phyloP scores from a whole-genome alignment of 768 basidiomycete genomes.

The Termitomyces sp. region DNA sequence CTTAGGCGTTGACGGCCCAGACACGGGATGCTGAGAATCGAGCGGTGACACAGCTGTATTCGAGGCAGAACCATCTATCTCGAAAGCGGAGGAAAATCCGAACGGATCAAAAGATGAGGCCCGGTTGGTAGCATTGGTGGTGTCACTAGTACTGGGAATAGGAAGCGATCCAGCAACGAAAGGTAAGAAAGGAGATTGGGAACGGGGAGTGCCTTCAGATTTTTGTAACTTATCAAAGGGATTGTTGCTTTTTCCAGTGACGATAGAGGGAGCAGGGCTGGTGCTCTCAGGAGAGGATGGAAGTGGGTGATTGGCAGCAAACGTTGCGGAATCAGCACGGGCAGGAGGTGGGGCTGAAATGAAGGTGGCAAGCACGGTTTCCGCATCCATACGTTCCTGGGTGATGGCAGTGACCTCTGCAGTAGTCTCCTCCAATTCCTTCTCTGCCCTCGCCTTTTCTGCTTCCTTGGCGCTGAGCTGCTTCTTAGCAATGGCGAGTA shows the following conservation, averaged over 20 bases:
- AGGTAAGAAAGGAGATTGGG: constrained; percentile 60
- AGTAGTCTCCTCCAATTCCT: constrained; percentile 68
- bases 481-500: constrained; percentile 92
- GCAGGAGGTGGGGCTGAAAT: constrained; percentile 18
- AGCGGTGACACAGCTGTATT: background rate
- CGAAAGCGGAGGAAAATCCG: constrained; percentile 39
- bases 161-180: constrained; percentile 37
- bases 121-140: constrained; percentile 13
- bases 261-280: constrained; percentile 41
- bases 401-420: constrained; percentile 48
- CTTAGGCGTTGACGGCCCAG: constrained; percentile 14
- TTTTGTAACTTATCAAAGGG: constrained; percentile 78
- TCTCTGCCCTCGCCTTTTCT: constrained; percentile 64
- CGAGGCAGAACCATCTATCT: constrained; percentile 7
- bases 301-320: constrained; percentile 71
- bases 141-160: constrained; percentile 15
- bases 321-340: constrained; percentile 42
- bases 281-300: constrained; percentile 66
- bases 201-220: constrained; percentile 42
- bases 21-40: background rate
- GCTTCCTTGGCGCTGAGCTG: constrained; percentile 84
- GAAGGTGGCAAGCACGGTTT: constrained; percentile 43
- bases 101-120: constrained; percentile 45
- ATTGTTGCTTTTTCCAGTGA: constrained; percentile 74
- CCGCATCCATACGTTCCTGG: constrained; percentile 53